Evolutionary conservation across 176 grass and related monocot genomes (phyloP).

Genomic region (Ampelocalamus luodianensis): DNA sequence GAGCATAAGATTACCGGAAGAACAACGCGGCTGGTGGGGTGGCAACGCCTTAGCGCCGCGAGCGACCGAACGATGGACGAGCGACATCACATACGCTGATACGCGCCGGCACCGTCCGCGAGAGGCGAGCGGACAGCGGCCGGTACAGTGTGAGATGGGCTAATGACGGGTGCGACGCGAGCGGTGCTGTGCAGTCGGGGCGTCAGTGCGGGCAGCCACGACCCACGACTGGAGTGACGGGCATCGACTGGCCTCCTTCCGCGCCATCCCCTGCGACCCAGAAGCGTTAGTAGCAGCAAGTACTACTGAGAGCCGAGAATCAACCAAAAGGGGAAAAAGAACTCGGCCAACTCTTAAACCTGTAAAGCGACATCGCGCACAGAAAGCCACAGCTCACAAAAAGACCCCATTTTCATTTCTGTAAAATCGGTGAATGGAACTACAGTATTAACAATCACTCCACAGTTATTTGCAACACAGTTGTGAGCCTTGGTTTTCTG

Average conservation of each 20-base stretch:
- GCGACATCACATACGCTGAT: too few species aligned
- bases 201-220: too few species aligned
- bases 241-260: too few species aligned
- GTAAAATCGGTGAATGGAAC: constrained; percentile 43
- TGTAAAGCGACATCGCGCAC: neutral
- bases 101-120: too few species aligned
- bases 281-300: too few species aligned
- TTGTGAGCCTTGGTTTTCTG: constrained; percentile 86
- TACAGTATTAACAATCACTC: constrained; percentile 58
- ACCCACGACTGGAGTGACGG: too few species aligned
- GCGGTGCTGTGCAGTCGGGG: too few species aligned
- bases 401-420: constrained; percentile 17
- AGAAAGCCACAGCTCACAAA: constrained; percentile 1
- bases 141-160: too few species aligned
- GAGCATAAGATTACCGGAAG: neutral
- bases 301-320: neutral
- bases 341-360: neutral
- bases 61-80: too few species aligned
- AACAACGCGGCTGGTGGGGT: neutral
- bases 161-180: too few species aligned
- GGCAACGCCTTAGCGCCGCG: neutral
- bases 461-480: constrained; percentile 93
- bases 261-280: too few species aligned
- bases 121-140: too few species aligned
- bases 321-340: neutral